Evolutionary conservation across 2,329 filamentous ascomycete genomes (phyloP).

Genomic region (Pleurostoma richardsiae): DNA sequence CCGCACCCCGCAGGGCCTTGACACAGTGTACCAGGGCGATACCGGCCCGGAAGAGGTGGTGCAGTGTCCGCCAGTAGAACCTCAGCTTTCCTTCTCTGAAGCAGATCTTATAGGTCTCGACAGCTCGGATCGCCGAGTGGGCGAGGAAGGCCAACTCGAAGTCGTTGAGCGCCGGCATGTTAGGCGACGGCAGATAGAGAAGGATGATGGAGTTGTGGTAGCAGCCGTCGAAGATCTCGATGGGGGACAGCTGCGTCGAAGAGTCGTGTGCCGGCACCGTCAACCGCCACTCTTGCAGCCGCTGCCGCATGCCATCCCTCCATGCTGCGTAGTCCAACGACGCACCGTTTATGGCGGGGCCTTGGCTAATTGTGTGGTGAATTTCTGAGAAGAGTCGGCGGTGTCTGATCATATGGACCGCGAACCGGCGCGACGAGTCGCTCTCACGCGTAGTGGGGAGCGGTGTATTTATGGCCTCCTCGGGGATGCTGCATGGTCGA

Average conservation of each 20-base stretch:
- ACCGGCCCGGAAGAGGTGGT: conserved; percentile 16
- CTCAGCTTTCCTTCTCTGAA: conserved; percentile 16
- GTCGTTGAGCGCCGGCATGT: conserved; percentile 8
- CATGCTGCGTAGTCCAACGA: conserved; percentile 7
- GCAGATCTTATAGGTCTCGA: conserved; percentile 11
- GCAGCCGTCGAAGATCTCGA: conserved; percentile 13
- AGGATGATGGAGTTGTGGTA: conserved; percentile 11
- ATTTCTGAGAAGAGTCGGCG: conserved; percentile 19
- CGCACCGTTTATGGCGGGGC: conserved; percentile 5
- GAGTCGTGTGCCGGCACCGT: background rate
- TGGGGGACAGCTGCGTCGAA: conserved; percentile 13
- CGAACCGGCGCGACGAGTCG: conserved; percentile 1
- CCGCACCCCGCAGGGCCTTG: background rate
- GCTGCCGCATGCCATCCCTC: conserved; percentile 11
- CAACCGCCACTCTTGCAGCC: conserved; percentile 12
- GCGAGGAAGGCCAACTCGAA: conserved; percentile 11
- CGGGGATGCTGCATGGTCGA: conserved; percentile 8
- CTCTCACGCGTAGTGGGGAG: conserved; percentile 2
- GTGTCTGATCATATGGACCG: conserved; percentile 13
- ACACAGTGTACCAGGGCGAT: conserved; percentile 15
- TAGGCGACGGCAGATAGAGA: conserved; percentile 13
- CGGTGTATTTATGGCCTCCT: conserved; percentile 9
- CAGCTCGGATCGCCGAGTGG: conserved; percentile 9
- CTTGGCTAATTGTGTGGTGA: conserved; percentile 12
- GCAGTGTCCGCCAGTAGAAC: conserved; percentile 20